phyloP scores from a whole-genome alignment of 2,329 filamentous ascomycete species.

The Metarhizium guizhouense region DNA sequence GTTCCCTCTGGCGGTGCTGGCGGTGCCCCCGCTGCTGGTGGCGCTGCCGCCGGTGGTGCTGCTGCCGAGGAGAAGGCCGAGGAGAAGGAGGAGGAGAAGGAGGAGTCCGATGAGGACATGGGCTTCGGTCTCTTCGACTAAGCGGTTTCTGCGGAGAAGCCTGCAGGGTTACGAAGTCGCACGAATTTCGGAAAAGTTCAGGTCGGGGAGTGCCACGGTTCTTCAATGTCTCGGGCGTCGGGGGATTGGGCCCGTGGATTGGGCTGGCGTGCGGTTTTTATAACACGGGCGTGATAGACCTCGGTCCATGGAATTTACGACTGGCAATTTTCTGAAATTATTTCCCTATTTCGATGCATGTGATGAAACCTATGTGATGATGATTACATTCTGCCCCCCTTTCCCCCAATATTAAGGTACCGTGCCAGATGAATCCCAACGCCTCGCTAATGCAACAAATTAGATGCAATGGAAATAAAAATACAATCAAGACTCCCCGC shows the following conservation, averaged over 20 bases:
- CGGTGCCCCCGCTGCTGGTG: slow-evolving; percentile 58
- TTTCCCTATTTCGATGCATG: background rate
- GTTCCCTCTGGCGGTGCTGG: slow-evolving; percentile 86
- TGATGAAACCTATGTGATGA: background rate
- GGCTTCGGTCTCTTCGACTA: slow-evolving; percentile 71
- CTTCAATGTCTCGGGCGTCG: slow-evolving; percentile 21
- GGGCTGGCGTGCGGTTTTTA: slow-evolving; percentile 16
- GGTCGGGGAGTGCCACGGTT: slow-evolving; percentile 22
- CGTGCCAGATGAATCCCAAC: background rate
- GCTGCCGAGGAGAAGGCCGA: slow-evolving; percentile 45
- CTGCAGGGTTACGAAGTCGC: slow-evolving; percentile 21
- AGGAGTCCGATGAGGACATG: slow-evolving; percentile 69
- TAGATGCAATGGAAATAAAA: background rate
- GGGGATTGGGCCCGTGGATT: slow-evolving; percentile 21
- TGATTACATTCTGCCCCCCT: background rate
- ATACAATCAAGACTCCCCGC: background rate
- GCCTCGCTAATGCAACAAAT: background rate
- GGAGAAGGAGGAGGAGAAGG: slow-evolving; percentile 78
- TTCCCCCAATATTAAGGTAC: background rate
- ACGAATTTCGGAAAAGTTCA: slow-evolving; percentile 25
- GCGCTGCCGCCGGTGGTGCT: slow-evolving; percentile 57
- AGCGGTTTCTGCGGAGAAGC: slow-evolving; percentile 26
- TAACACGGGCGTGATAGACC: slow-evolving; percentile 18
- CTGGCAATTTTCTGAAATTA: slow-evolving; percentile 16
- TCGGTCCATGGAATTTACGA: slow-evolving; percentile 20